Base-by-base conservation (phyloP, 768 basidiomycete species). In the Serendipita sp. region DNA sequence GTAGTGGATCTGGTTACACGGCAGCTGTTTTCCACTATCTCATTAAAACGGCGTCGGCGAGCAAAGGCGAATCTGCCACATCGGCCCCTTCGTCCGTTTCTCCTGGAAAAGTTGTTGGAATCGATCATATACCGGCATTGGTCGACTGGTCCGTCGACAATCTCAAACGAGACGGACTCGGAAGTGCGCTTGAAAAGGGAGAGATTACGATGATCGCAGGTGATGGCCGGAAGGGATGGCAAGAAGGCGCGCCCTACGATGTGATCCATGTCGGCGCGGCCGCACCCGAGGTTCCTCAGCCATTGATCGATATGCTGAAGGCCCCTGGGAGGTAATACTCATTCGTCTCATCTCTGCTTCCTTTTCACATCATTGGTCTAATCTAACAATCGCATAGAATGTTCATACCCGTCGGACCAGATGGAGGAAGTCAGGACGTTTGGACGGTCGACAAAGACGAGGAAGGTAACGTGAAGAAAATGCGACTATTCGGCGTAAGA, bases 261-360 rank as follows among this genome's bases (percentile, higher is more conserved):
- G 86, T 83, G 0, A 96, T 97, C 60, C 94, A 98, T 68, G 94
- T 97, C 43, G 95, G 95, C 2, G 95, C 95, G 0, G 94, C 95
- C 0, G 85, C 94, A 0, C 86, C 89, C 0, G 77, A 70, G 0
- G 74, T 92, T 13, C 93, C 94, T 0, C 72, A 80, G 23, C 72
- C 78, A 0, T 80, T 98, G 0, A 72, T 97, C 33, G 82, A 87
- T 13, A 93, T 95, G 69, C 82, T 92, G 2, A 84, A 84, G 31
- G 71, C 73, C 1, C 86, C 87, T 0, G 88, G 88, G 15, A 76
- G 84, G 62, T 60, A 16, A 52, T 18, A 23, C 31, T 52, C 48
- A 52, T 33, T 52, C 48, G 13, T 40, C 40, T 40, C 40, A 40
- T 6, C 40, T 40, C 40, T 5, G 6, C 13, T 40, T 13, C 13